These are phyloP conservation scores for Mrakia frigida DNA, from an alignment of 768 basidiomycete genomes.

Conservation along the genomic window DNA sequence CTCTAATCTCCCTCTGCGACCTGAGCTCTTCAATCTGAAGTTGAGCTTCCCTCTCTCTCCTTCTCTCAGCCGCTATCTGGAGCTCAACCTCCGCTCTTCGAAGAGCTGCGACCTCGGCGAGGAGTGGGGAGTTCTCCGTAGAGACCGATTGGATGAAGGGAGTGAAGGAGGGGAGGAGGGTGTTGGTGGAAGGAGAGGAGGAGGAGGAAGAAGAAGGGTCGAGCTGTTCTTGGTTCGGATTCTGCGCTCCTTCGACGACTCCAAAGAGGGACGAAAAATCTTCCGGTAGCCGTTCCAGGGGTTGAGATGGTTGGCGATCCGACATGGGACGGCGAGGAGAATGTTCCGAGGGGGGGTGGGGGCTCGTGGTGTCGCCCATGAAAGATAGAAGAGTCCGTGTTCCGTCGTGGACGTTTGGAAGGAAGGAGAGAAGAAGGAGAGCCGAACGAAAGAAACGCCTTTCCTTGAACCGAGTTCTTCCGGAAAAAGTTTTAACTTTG, in stretches of 20 bases:
- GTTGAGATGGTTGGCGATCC: not conserved
- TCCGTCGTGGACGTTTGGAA: not conserved
- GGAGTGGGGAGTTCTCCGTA: not conserved
- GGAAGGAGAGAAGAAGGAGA: not conserved
- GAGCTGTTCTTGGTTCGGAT: not conserved
- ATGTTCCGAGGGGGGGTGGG: not conserved
- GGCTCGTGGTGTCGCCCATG: not conserved
- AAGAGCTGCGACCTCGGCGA: not conserved
- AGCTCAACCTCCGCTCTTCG: constrained; percentile 17
- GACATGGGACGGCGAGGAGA: not conserved
- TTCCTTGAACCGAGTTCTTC: not conserved
- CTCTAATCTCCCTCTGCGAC: not conserved
- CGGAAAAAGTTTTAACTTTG: too few species aligned
- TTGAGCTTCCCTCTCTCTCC: constrained; percentile 17
- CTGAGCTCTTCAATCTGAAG: constrained; percentile 2
- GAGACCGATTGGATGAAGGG: not conserved
- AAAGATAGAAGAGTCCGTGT: not conserved
- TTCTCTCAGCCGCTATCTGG: not conserved
- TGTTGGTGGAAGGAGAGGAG: not conserved
- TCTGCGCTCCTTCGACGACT: not conserved
- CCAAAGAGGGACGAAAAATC: constrained; percentile 7
- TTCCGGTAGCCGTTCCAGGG: not conserved
- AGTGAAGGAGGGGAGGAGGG: constrained; percentile 3
- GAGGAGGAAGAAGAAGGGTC: not conserved
- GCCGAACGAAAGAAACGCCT: not conserved